Percentiles rank a stretch among this genome's conserved stretches.
phyloP scores from a whole-genome alignment of 164 flowering plant species.

The Aristolochia fimbriata region DNA sequence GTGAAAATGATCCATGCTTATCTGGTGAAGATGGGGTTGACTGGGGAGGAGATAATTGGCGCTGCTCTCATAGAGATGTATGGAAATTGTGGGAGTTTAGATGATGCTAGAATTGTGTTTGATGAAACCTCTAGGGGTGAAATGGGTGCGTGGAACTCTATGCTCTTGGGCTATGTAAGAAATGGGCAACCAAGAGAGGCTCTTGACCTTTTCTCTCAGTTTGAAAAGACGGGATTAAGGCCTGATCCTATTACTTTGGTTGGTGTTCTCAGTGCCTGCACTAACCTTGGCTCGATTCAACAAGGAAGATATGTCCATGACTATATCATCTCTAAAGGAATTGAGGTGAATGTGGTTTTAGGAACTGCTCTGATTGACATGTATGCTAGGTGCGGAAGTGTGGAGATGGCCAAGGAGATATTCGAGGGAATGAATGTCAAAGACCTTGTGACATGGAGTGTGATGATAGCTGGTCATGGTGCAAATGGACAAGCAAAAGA shows the following conservation, averaged over 20 bases:
- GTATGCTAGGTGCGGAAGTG: constrained; percentile 30
- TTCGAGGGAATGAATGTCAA: constrained; percentile 25
- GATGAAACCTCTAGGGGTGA: too few species aligned
- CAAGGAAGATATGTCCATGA: constrained; percentile 6
- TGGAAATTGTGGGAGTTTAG: constrained; percentile 26
- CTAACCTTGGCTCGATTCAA: constrained; percentile 1
- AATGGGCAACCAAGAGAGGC: too few species aligned
- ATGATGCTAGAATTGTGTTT: constrained; percentile 2
- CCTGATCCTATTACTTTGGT: constrained; percentile 26
- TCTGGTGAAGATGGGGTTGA: constrained; percentile 12
- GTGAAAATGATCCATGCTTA: constrained; percentile 20
- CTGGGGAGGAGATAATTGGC: constrained; percentile 9
- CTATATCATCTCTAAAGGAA: neutral
- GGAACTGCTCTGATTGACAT: constrained; percentile 19
- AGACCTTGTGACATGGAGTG: constrained; percentile 40
- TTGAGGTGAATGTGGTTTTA: constrained; percentile 6
- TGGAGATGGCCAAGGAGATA: constrained; percentile 19
- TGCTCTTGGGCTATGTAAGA: too few species aligned
- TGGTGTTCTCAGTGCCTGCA: constrained; percentile 6
- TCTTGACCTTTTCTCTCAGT: constrained; percentile 29
- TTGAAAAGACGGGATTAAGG: constrained; percentile 27
- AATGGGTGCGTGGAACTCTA: too few species aligned
- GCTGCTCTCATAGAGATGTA: constrained; percentile 44
- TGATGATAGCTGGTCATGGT: constrained; percentile 34
- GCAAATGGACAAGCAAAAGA: constrained; percentile 28